phyloP scores from a whole-genome alignment of 140 eudicot species.

The Bidens hawaiensis region DNA sequence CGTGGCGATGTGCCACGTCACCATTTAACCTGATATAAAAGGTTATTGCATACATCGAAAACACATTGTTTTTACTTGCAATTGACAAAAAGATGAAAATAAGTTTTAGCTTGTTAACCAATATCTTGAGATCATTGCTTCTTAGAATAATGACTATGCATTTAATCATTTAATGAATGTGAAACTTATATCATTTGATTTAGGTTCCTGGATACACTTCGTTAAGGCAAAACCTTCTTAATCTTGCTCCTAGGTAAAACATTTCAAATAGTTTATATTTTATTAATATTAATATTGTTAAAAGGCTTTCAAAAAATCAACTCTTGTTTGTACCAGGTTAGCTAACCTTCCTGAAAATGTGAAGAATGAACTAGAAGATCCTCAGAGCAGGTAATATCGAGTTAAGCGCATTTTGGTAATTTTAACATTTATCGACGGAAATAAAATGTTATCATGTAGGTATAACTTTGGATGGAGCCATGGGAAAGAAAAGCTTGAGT shows the following conservation, averaged over 20 bases:
- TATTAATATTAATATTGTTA: neutral
- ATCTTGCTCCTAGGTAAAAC: slow-evolving; percentile 77
- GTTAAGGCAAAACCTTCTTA: slow-evolving; percentile 70
- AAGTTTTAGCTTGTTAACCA: neutral
- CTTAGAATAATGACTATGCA: neutral
- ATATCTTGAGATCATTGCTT: neutral
- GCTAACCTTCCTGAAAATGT: slow-evolving; percentile 83
- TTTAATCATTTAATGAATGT: neutral
- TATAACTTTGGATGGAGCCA: slow-evolving; percentile 99
- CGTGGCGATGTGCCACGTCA: neutral
- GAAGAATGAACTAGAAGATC: slow-evolving; percentile 76
- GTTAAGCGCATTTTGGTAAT: neutral
- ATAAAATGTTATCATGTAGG: slow-evolving; percentile 28
- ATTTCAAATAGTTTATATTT: neutral
- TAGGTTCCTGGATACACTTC: slow-evolving; percentile 80
- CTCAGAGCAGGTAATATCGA: slow-evolving; percentile 60
- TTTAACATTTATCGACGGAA: neutral
- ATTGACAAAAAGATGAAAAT: neutral
- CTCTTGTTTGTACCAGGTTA: slow-evolving; percentile 42
- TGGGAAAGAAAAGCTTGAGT: slow-evolving; percentile 95
- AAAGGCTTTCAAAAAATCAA: neutral
- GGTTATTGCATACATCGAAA: neutral
- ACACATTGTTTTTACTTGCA: neutral
- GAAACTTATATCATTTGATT: neutral
- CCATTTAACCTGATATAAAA: neutral